These are phyloP conservation scores for Colletotrichum godetiae DNA, from an alignment of 2,329 filamentous ascomycete species.

Conservation along the genomic window DNA sequence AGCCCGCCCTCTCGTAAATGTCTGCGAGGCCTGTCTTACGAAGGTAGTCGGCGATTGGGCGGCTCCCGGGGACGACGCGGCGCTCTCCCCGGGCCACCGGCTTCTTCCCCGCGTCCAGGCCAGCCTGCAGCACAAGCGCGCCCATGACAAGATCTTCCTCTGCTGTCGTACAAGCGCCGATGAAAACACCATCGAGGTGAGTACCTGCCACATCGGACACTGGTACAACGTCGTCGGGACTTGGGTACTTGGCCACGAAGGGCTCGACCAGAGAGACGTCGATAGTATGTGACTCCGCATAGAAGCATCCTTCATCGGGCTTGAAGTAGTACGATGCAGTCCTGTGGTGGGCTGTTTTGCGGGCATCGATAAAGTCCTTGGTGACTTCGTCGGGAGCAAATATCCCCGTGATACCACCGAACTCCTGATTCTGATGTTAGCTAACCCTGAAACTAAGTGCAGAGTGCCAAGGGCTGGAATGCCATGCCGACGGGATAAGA, in stretches of 20 bases:
- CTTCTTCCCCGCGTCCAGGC: constrained; percentile 45
- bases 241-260: constrained; percentile 53
- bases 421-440: constrained; percentile 42
- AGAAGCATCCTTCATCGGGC: constrained; percentile 51
- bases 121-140: constrained; percentile 52
- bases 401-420: constrained; percentile 55
- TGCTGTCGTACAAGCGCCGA: constrained; percentile 58
- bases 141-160: constrained; percentile 57
- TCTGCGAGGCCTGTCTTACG: constrained; percentile 47
- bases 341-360: constrained; percentile 48
- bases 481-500: neutral
- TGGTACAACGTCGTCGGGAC: constrained; percentile 55
- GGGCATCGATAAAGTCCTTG: constrained; percentile 45
- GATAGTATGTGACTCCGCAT: constrained; percentile 49
- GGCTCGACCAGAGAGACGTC: constrained; percentile 51
- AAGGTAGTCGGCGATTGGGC: constrained; percentile 51
- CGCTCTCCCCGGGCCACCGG: constrained; percentile 47
- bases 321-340: constrained; percentile 49
- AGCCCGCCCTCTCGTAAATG: constrained; percentile 53
- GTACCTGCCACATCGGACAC: constrained; percentile 46
- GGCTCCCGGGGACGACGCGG: constrained; percentile 53
- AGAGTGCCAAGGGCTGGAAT: neutral
- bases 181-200: constrained; percentile 55
- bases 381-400: constrained; percentile 53
- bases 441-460: neutral